These are phyloP conservation scores for Lyophyllum atratum DNA, from an alignment of 768 basidiomycete genomes.

Conservation along the genomic window DNA sequence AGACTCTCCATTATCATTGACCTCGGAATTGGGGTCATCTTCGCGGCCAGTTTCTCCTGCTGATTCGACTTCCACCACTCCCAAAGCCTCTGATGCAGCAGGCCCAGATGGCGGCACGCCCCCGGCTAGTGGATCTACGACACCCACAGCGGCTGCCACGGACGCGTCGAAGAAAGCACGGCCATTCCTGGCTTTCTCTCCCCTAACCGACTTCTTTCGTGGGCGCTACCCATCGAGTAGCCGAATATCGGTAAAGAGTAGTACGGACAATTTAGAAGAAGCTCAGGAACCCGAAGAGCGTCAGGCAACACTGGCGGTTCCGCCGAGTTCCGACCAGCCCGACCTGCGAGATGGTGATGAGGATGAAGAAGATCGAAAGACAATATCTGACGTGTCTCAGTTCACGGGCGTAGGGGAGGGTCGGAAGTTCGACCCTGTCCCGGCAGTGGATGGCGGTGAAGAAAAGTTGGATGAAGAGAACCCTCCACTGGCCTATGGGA, in stretches of 20 bases:
- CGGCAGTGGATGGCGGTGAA: background rate
- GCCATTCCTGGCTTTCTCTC: constrained; percentile 60
- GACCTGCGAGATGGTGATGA: constrained; percentile 18
- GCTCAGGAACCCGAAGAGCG: constrained; percentile 14
- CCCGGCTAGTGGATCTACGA: constrained; percentile 56
- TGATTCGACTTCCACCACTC: constrained; percentile 31
- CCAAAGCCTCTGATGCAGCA: constrained; percentile 31
- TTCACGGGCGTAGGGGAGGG: constrained; percentile 1
- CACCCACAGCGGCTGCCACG: constrained; percentile 48
- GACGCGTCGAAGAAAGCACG: constrained; percentile 42
- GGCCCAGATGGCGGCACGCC: constrained; percentile 40
- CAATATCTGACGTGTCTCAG: constrained; percentile 27
- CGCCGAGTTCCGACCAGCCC: constrained; percentile 15
- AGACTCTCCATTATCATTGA: constrained; percentile 29
- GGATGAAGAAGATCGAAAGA: constrained; percentile 46
- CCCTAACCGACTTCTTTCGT: constrained; percentile 65
- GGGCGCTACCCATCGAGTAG: constrained; percentile 57
- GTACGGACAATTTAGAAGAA: constrained; percentile 14
- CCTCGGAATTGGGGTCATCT: constrained; percentile 22
- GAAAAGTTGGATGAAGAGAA: constrained; percentile 13
- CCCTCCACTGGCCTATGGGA: constrained; percentile 5
- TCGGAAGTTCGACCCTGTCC: background rate
- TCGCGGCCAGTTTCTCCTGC: constrained; percentile 24
- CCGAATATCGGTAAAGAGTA: constrained; percentile 21
- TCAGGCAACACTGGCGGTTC: constrained; percentile 7